Evolutionary conservation across 768 basidiomycete genomes (phyloP).

Genomic region (Mycena haematopus): DNA sequence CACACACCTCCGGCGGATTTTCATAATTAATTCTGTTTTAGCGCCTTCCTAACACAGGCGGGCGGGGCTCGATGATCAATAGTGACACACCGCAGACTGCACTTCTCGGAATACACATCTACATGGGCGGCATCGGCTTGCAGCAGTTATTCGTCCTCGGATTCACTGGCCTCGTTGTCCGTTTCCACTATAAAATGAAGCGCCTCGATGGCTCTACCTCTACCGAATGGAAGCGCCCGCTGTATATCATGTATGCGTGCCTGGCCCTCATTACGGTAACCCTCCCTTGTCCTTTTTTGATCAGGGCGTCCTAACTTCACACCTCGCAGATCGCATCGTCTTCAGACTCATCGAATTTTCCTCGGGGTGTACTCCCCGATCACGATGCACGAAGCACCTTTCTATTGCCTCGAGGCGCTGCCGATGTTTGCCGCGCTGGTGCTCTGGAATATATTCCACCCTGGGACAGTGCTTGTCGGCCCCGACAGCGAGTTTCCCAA

Average conservation of each 20-base stretch:
- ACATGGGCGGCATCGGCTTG: not conserved
- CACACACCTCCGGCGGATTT: not conserved
- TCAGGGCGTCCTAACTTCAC: too few relatives aligned
- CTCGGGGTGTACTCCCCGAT: not conserved
- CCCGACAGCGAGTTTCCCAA: conserved; percentile 32
- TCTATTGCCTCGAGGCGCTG: conserved; percentile 32
- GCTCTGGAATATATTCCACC: conserved; percentile 29
- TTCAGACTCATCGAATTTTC: not conserved
- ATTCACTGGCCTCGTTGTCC: not conserved
- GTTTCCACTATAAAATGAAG: not conserved
- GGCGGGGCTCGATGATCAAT: not conserved
- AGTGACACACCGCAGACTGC: not conserved
- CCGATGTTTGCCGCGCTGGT: conserved; percentile 31
- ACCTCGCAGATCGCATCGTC: not conserved
- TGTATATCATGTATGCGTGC: not conserved
- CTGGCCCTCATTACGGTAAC: not conserved
- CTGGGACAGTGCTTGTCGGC: conserved; percentile 30
- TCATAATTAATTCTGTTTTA: not conserved
- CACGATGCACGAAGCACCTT: not conserved
- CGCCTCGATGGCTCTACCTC: not conserved
- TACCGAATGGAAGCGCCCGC: not conserved
- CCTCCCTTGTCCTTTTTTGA: too few relatives aligned
- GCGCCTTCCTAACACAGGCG: not conserved
- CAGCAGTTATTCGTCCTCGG: not conserved
- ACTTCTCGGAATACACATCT: not conserved